Base-by-base conservation (phyloP, 1,139 yeast genomes). In the Starmera stellimalicola region DNA sequence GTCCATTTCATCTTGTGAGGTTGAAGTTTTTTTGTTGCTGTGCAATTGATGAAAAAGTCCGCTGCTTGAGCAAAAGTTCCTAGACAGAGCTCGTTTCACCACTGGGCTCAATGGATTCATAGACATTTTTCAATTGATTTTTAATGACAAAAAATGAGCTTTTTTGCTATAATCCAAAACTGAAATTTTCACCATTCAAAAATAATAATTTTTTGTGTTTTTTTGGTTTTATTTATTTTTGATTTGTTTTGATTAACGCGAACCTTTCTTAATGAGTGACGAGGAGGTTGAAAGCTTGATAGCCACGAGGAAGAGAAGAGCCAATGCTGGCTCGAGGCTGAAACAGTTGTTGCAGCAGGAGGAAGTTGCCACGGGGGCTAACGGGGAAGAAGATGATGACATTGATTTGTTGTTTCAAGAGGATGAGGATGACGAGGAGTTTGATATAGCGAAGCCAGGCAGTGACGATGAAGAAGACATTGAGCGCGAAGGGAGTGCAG, bases 301-400 rank as follows among this genome's bases (percentile, higher is more conserved):
- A 46, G 75, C 83, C 11, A 78, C 93, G 6, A 70, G 95, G 41
- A 62, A 76, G 37, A 68, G 87, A 43, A 74, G 99, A 34, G 59
- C 85, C 32, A 91, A 91, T 58, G 98, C 98, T 2, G 99, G 99
- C 9, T 80, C 85, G 34, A 66, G 93, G 37, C 63, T 91, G 50
- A 73, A 75, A 50, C 77, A 77, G 40, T 66, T 91, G 45, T 63
- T 91, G 17, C 80, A 77, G 40, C 69, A 82, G 27, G 95, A 87
- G 49, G 61, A 62, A 39, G 63, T 70, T 27, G 45, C 51, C 39
- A 47, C 45, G 33, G 40, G 52, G 26, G 38, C 63, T 18, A 59
- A 63, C 37, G 63, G 60, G 38, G 62, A 66, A 6, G 80, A 74
- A 30, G 87, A 82, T 41, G 91, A 81, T 41, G 80, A 78, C 36